Conservation (phyloP, 2,329 filamentous ascomycete genomes). For the Exophiala bonariae region DNA sequence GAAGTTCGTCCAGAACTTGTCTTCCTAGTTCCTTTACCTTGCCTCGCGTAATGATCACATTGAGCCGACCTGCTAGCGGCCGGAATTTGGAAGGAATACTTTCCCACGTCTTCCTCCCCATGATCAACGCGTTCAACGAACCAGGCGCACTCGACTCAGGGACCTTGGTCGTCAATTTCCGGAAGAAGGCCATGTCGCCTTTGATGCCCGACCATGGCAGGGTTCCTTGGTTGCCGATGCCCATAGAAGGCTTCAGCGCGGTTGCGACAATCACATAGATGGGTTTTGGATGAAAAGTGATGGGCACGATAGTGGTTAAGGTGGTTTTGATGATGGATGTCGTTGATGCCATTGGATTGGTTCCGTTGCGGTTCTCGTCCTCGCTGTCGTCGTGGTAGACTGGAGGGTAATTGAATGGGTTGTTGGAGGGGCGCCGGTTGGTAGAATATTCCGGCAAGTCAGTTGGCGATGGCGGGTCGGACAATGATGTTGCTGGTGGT, state of each 20-base stretch:
- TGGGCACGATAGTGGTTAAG: constrained; percentile 17
- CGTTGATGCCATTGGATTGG: constrained; percentile 4
- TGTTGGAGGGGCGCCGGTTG: constrained; percentile 3
- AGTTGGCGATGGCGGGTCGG: constrained; percentile 25
- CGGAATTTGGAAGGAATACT: constrained; percentile 77
- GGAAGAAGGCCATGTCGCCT: constrained; percentile 94
- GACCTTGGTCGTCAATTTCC: constrained; percentile 68
- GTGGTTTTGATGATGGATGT: constrained; percentile 24
- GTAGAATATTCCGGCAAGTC: constrained; percentile 11
- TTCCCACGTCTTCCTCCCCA: constrained; percentile 98
- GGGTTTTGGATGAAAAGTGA: constrained; percentile 22
- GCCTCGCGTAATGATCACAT: constrained; percentile 72
- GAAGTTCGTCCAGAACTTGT: constrained; percentile 37
- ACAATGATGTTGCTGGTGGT: constrained; percentile 24
- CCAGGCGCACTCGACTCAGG: constrained; percentile 28
- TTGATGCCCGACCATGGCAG: constrained; percentile 89
- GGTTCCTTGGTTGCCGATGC: constrained; percentile 76
- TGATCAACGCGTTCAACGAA: constrained; percentile 73
- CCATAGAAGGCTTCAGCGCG: constrained; percentile 75
- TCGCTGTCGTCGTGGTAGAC: constrained; percentile 3
- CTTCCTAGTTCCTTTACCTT: constrained; percentile 31
- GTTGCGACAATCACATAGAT: constrained; percentile 39
- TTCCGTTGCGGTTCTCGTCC: constrained; percentile 4
- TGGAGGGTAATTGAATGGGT: constrained; percentile 4
- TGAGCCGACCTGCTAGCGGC: constrained; percentile 76